A percentile compares a stretch with the other conserved stretches of the same genome.
Conservation (phyloP, 257 asterid species). For the Fraxinus anomala region DNA sequence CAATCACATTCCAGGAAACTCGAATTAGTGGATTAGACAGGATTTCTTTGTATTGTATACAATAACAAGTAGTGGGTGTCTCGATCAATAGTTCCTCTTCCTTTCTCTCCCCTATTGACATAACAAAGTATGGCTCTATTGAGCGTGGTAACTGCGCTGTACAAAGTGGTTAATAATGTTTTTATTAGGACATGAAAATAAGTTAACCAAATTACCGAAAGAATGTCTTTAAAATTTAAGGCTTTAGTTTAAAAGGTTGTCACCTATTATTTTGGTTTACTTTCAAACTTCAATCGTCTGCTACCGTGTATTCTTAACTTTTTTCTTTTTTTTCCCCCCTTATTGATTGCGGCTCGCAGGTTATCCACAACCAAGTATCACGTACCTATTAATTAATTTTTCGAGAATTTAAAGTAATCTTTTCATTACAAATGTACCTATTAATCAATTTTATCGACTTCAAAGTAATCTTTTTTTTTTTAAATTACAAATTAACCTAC, state of each 20-base stretch:
- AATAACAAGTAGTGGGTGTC: no score
- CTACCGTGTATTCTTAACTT: neutral
- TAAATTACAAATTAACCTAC: no score
- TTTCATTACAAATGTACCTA: neutral
- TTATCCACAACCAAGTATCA: neutral
- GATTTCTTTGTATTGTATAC: no score
- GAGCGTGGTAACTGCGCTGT: no score
- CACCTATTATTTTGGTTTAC: slow-evolving; percentile 5
- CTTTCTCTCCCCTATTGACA: no score
- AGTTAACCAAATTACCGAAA: slow-evolving; percentile 6
- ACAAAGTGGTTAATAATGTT: neutral
- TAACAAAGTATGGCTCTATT: no score
- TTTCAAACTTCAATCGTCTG: neutral
- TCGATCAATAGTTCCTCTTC: no score
- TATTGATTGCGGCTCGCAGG: neutral
- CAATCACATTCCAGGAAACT: no score
- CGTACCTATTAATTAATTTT: neutral
- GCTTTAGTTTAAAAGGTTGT: slow-evolving; percentile 2
- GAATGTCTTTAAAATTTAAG: neutral
- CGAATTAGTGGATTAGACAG: no score
- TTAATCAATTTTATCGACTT: neutral
- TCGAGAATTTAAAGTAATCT: neutral
- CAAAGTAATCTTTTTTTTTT: no score
- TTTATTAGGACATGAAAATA: neutral
- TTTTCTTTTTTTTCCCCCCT: neutral